phyloP scores from a whole-genome alignment of 2,329 filamentous ascomycete species.

The Sarocladiaceae sp. region DNA sequence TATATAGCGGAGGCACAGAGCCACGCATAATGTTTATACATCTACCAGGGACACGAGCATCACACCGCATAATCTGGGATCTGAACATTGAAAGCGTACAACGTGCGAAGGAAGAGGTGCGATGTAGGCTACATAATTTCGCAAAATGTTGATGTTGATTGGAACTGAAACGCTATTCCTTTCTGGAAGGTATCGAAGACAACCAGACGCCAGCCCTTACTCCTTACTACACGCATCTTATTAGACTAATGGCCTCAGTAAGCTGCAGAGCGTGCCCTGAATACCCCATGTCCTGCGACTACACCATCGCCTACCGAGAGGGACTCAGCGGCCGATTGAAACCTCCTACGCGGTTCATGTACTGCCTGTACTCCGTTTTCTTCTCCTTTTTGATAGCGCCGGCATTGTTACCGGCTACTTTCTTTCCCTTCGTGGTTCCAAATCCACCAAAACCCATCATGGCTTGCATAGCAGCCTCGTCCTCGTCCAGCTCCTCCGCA shows the following conservation, averaged over 20 bases:
- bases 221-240: background rate
- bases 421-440: conserved; percentile 80
- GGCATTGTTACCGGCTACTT: conserved; percentile 81
- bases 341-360: conserved; percentile 83
- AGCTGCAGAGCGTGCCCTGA: no score
- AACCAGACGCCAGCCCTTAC: background rate
- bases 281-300: background rate
- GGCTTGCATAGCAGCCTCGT: conserved; percentile 69
- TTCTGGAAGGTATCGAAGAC: background rate
- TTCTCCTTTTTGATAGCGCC: conserved; percentile 86
- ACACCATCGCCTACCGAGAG: conserved; percentile 24
- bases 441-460: conserved; percentile 92
- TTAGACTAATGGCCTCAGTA: no score
- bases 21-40: conserved; percentile 9
- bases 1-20: conserved; percentile 5
- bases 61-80: no score
- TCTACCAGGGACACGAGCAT: background rate
- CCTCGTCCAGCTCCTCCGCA: conserved; percentile 54
- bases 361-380: conserved; percentile 92
- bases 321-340: conserved; percentile 77
- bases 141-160: no score
- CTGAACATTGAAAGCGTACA: no score
- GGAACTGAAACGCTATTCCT: background rate
- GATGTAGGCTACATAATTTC: no score
- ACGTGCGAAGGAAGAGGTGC: no score